phyloP scores from a whole-genome alignment of 2,329 filamentous ascomycete genomes.

The Xylariaceae sp. region DNA sequence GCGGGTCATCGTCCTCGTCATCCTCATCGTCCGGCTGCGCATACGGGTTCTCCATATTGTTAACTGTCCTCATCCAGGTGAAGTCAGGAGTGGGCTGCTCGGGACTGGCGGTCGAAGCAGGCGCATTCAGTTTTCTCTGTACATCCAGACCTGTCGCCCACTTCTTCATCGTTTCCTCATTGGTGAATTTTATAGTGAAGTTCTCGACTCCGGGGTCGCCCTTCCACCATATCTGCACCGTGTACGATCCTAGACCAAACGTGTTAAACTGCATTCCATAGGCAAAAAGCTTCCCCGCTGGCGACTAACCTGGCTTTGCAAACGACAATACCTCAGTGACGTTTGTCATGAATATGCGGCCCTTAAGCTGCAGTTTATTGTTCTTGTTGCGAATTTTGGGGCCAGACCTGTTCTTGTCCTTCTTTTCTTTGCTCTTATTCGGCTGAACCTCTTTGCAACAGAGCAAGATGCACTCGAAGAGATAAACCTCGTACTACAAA shows the following conservation, averaged over 20 bases:
- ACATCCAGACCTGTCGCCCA: constrained; percentile 77
- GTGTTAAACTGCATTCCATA: constrained; percentile 11
- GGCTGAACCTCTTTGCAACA: constrained; percentile 94
- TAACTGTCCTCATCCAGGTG: constrained; percentile 67
- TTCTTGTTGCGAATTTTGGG: constrained; percentile 59
- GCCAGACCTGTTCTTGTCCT: constrained; percentile 54
- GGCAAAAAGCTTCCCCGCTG: too few relatives aligned
- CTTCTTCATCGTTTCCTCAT: constrained; percentile 88
- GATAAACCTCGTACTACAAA: constrained; percentile 85
- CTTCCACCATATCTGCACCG: constrained; percentile 98
- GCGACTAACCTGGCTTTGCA: constrained; percentile 73
- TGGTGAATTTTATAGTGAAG: constrained; percentile 88
- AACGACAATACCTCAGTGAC: constrained; percentile 90
- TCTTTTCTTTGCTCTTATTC: constrained; percentile 77
- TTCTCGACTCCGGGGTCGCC: constrained; percentile 93
- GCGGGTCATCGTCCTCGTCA: constrained; percentile 48
- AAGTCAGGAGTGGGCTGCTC: constrained; percentile 65
- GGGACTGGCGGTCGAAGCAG: constrained; percentile 42
- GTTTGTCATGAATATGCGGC: constrained; percentile 98
- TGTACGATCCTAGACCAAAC: constrained; percentile 66
- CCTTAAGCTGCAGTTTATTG: constrained; percentile 88
- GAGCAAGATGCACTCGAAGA: constrained; percentile 90
- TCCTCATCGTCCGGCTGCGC: constrained; percentile 58
- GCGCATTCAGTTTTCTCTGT: constrained; percentile 61
- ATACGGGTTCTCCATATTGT: constrained; percentile 76